These are phyloP conservation scores for Ceratobasidium sp. DNA, from an alignment of 1,284 basidiomycete species.

Conservation along the genomic window DNA sequence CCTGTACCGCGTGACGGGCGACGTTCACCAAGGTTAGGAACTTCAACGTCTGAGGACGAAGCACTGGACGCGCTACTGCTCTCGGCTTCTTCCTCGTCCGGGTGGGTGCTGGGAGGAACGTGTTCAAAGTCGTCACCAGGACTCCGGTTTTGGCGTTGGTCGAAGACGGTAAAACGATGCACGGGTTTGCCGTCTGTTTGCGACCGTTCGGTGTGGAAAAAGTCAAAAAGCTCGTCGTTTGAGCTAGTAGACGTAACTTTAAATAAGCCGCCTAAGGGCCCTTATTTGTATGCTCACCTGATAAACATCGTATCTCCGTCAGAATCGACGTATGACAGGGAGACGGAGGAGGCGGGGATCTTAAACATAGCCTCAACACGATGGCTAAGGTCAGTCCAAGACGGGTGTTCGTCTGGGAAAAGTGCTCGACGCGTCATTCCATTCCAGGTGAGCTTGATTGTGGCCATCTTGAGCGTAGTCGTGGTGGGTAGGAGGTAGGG, in stretches of 20 bases:
- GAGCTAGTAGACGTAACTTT: not conserved
- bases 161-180: slow-evolving; percentile 25
- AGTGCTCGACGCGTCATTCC: slow-evolving; percentile 22
- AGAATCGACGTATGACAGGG: slow-evolving; percentile 39
- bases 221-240: slow-evolving; percentile 35
- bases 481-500: slow-evolving; percentile 6
- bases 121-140: slow-evolving; percentile 12
- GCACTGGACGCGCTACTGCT: slow-evolving; percentile 12
- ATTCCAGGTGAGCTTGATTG: slow-evolving; percentile 22
- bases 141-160: not conserved
- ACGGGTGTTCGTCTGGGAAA: slow-evolving; percentile 31
- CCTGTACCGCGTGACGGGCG: slow-evolving; percentile 5
- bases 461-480: slow-evolving; percentile 16
- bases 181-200: not conserved
- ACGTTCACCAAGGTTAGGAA: slow-evolving; percentile 13
- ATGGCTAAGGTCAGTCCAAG: slow-evolving; percentile 35
- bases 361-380: slow-evolving; percentile 38
- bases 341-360: slow-evolving; percentile 29
- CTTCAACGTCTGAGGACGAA: not conserved
- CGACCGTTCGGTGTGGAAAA: slow-evolving; percentile 26
- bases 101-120: not conserved
- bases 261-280: not conserved
- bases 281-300: not conserved
- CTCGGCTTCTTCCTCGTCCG: not conserved
- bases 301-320: slow-evolving; percentile 37